A percentile compares a stretch with the other conserved stretches of the same genome.
These are phyloP conservation scores for Stachybotrys echinatus DNA, from an alignment of 2,329 filamentous ascomycete genomes.

Conservation along the genomic window DNA sequence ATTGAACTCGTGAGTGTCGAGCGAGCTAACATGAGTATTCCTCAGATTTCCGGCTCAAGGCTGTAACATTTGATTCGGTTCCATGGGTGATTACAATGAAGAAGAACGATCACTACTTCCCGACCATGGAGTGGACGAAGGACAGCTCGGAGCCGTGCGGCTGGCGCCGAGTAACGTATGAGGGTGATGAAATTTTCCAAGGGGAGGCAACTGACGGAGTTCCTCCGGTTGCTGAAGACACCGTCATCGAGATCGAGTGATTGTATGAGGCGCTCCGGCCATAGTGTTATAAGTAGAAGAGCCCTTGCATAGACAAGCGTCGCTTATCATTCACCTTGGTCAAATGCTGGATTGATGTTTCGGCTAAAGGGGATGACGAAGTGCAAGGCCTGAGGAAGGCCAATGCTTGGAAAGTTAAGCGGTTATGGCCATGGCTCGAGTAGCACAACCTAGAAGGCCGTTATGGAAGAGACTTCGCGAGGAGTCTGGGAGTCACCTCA, in stretches of 20 bases:
- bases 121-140: slow-evolving; percentile 65
- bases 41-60: slow-evolving; percentile 86
- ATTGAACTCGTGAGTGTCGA: no score
- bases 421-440: no score
- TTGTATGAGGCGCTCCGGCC: not conserved
- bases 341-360: no score
- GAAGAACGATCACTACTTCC: slow-evolving; percentile 97
- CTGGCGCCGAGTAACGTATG: slow-evolving; percentile 60
- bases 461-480: no score
- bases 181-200: slow-evolving; percentile 45
- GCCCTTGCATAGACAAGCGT: no score
- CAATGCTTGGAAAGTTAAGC: no score
- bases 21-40: not conserved
- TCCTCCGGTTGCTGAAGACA: slow-evolving; percentile 33
- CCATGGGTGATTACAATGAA: slow-evolving; percentile 99
- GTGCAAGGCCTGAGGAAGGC: no score
- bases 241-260: slow-evolving; percentile 40
- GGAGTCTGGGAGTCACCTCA: no score
- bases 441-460: no score
- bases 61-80: slow-evolving; percentile 98
- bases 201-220: slow-evolving; percentile 52
- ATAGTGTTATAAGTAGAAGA: no score
- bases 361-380: no score
- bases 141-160: slow-evolving; percentile 53
- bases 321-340: no score